Conservation (phyloP, 768 basidiomycete species). For the Pleurotus sapidus region DNA sequence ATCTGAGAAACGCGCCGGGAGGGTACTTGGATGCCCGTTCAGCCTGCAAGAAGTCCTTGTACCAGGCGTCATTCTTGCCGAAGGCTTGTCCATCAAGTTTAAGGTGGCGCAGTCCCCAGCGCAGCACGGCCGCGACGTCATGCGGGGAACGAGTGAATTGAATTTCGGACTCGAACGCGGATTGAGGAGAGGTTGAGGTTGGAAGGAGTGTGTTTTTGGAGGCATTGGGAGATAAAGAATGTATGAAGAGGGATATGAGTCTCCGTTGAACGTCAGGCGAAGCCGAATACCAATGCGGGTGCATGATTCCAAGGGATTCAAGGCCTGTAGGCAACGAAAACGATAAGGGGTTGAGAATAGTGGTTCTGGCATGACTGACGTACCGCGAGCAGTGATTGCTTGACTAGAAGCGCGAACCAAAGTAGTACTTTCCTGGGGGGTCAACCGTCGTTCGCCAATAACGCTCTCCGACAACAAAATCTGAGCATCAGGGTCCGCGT, state of each 20-base stretch:
- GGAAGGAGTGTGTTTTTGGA: constrained; percentile 50
- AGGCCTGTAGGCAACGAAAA: constrained; percentile 46
- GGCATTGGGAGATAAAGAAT: constrained; percentile 50
- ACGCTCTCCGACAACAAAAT: constrained; percentile 46
- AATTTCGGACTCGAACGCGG: constrained; percentile 64
- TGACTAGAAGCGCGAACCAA: constrained; percentile 70
- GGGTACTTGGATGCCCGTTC: constrained; percentile 65
- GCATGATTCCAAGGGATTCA: constrained; percentile 81
- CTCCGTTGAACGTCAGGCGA: constrained; percentile 64
- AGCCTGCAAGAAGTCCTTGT: constrained; percentile 54
- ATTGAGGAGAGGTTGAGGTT: constrained; percentile 39
- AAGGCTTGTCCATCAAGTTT: constrained; percentile 57
- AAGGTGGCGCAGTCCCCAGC: constrained; percentile 80
- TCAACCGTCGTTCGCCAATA: constrained; percentile 58
- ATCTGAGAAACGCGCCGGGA: constrained; percentile 59
- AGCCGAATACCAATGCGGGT: constrained; percentile 80
- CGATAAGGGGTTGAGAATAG: neutral
- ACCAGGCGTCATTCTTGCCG: constrained; percentile 67
- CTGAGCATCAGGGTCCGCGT: constrained; percentile 50
- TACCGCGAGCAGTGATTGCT: constrained; percentile 63
- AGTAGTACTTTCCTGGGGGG: constrained; percentile 57
- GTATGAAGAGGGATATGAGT: constrained; percentile 72
- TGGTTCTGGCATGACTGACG: constrained; percentile 15
- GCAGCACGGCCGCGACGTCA: constrained; percentile 76
- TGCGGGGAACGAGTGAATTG: constrained; percentile 65